Evolutionary conservation across 805 yeast genomes (phyloP).

Genomic region (Candida insectorum): DNA sequence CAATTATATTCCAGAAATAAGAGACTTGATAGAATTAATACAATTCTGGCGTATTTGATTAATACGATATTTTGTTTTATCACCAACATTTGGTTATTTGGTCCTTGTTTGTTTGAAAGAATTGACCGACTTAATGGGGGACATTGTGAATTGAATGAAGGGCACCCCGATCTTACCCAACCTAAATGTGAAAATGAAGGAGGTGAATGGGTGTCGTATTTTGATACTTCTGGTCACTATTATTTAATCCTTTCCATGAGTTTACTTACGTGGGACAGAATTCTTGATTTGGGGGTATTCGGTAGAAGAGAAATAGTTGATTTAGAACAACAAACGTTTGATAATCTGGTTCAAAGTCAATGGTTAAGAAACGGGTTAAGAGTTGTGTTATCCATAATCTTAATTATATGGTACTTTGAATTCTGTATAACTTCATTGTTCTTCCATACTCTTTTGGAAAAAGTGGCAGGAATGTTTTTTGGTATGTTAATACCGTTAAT

Average conservation of each 20-base stretch:
- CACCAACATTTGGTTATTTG: slow-evolving; percentile 4
- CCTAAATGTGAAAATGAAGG: slow-evolving; percentile 1
- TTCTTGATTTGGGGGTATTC: background rate
- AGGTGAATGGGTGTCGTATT: slow-evolving; percentile 2
- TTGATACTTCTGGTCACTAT: slow-evolving; percentile 7
- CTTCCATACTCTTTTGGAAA: slow-evolving; percentile 3
- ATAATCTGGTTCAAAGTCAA: no score
- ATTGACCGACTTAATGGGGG: slow-evolving; percentile 4
- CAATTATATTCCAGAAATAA: no score
- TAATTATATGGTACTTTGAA: slow-evolving; percentile 5
- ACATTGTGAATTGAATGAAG: background rate
- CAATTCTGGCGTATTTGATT: background rate
- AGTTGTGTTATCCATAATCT: background rate
- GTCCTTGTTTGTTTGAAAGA: slow-evolving; percentile 6
- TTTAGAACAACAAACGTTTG: background rate
- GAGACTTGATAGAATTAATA: background rate
- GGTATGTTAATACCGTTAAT: slow-evolving; percentile 2
- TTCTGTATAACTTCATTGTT: slow-evolving; percentile 6
- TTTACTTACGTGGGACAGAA: slow-evolving; percentile 1
- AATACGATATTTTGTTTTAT: background rate
- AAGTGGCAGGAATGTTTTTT: slow-evolving; percentile 1
- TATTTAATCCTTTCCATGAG: slow-evolving; percentile 3
- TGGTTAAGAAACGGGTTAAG: background rate
- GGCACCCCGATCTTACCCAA: background rate
- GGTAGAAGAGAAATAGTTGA: background rate